These are phyloP conservation scores for Lactarius akahatsu DNA, from an alignment of 768 basidiomycete species.

Conservation along the genomic window DNA sequence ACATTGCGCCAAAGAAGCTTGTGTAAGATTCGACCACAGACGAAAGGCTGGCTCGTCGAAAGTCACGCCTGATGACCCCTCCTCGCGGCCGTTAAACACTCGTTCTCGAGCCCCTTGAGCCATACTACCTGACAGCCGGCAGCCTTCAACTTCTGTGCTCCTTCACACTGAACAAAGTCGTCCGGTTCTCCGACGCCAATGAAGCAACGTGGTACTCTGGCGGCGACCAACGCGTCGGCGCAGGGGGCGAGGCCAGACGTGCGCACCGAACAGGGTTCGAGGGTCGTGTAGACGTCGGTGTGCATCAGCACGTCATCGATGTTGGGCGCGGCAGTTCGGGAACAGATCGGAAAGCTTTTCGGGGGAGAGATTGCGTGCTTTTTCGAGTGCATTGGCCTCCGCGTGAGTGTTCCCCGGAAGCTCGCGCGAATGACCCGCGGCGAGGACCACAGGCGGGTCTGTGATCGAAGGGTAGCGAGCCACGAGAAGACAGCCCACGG, in stretches of 20 bases:
- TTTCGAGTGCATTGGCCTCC: conserved; percentile 88
- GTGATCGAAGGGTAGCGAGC: conserved; percentile 43
- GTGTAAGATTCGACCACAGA: background rate
- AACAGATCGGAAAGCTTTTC: conserved; percentile 48
- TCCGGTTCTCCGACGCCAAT: conserved; percentile 90
- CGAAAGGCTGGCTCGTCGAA: conserved; percentile 3
- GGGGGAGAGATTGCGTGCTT: conserved; percentile 51
- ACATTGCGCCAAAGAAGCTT: background rate
- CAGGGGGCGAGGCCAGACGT: conserved; percentile 87
- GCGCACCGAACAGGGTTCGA: conserved; percentile 93
- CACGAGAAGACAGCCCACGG: conserved; percentile 84
- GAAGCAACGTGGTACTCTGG: conserved; percentile 70
- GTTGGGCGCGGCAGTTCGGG: conserved; percentile 37
- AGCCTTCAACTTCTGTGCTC: conserved; percentile 66
- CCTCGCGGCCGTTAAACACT: conserved; percentile 80
- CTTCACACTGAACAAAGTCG: conserved; percentile 94
- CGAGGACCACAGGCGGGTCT: conserved; percentile 51
- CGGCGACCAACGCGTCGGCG: conserved; percentile 75
- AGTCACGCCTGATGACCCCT: conserved; percentile 42
- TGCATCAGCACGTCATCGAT: conserved; percentile 53
- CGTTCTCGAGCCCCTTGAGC: conserved; percentile 68
- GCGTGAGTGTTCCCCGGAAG: conserved; percentile 94
- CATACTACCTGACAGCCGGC: conserved; percentile 77
- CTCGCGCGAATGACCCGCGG: conserved; percentile 88
- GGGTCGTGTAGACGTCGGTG: conserved; percentile 86